These are phyloP conservation scores for Candida railenensis DNA, from an alignment of 805 yeast genomes.

Conservation along the genomic window DNA sequence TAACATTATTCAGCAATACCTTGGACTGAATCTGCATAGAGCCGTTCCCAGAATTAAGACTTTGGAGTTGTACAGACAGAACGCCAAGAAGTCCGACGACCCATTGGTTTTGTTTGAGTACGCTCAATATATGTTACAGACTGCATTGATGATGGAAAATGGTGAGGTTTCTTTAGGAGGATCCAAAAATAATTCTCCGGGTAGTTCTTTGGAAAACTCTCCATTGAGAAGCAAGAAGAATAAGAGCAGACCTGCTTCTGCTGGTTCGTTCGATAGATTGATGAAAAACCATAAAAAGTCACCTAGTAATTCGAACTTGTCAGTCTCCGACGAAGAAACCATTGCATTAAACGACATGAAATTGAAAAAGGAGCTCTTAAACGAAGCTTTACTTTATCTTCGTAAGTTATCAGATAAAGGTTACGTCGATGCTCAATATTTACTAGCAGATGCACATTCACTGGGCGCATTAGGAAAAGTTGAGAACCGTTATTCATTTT, in stretches of 20 bases:
- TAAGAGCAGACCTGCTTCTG: constrained; percentile 6
- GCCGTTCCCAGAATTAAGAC: constrained; percentile 78
- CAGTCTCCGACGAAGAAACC: background rate
- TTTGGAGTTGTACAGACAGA: constrained; percentile 80
- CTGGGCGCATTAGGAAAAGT: constrained; percentile 82
- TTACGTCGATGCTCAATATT: constrained; percentile 85
- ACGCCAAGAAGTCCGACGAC: constrained; percentile 81
- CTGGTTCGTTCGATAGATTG: constrained; percentile 2
- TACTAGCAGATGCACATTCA: constrained; percentile 85
- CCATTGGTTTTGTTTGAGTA: constrained; percentile 86
- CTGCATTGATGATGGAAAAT: constrained; percentile 63
- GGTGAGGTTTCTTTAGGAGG: constrained; percentile 15
- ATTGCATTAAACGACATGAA: constrained; percentile 14
- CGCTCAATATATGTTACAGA: constrained; percentile 86
- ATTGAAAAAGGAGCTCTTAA: constrained; percentile 56
- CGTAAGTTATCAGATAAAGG: constrained; percentile 76
- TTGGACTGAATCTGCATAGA: constrained; percentile 49
- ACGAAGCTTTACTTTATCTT: constrained; percentile 74
- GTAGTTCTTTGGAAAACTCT: constrained; percentile 2
- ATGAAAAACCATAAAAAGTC: constrained; percentile 4
- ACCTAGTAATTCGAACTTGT: constrained; percentile 1
- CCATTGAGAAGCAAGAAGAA: constrained; percentile 11
- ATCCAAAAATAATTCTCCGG: constrained; percentile 7
- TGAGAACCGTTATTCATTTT: constrained; percentile 74
- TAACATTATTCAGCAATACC: constrained; percentile 48